Evolutionary conservation across 345 rosid genomes (phyloP), one percentile per base, ranked within the genome.

Genomic region (Hypericum androsaemum): DNA sequence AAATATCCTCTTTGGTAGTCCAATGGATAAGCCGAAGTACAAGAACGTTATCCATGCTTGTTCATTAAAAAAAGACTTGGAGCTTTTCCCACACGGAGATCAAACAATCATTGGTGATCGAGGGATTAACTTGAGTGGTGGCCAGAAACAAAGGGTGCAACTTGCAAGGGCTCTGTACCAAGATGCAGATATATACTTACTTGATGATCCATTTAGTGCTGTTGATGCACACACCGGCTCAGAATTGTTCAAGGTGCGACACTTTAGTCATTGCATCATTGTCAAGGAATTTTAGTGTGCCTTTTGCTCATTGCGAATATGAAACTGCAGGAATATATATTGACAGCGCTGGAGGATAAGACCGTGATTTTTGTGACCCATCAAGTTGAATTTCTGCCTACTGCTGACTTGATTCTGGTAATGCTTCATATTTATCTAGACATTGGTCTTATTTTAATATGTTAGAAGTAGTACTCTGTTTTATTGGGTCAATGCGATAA

Each of bases 81-180:
- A 88, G 65, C 97, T 85, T 57, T 83, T 94, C 80, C 86, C 99
- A 44, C 95, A 94, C 66, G 99, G 97, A 28, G 97, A 94, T 71
- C 99, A 94, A 62, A 94, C 99, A 38, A 86, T 94, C 44, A 88
- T 94, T 60, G 99, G 99, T n/a, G 99, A 94, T 43, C 82, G 99
- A 76, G 99, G 99, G 58, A 92, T 92, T 66, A 92, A 92, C 67
- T 73, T 92, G 71, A 92, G 99, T 41, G 99, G 99, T 47, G 99
- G 99, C 17, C 99, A 94, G 77, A 94, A 94, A 71, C 99, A 94
- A 57, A 86, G 99, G 6, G 94, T 88, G 58, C 99, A 94, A 77
- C 99, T 94, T 48, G 99, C 99, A 58, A 80, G 99, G 77, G 99
- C 99, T 5, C 80, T 94, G 42, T 94, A 94, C 79, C 99, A 94